Evolutionary conservation across 2,329 filamentous ascomycete genomes (phyloP).

Genomic region (Cladosporium sp.): DNA sequence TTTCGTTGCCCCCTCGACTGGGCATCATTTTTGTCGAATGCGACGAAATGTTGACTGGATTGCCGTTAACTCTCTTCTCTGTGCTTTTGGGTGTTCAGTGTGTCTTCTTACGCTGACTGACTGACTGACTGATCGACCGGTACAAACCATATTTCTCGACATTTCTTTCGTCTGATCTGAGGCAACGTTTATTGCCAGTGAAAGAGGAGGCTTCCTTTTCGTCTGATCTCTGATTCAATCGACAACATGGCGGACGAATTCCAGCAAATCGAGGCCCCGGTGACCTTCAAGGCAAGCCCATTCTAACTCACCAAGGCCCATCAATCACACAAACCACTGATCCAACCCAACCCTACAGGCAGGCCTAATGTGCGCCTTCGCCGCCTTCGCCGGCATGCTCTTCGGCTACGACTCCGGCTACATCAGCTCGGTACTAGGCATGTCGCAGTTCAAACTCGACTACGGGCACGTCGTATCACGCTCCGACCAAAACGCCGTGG

Average conservation of each 20-base stretch:
- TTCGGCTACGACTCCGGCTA: slow-evolving; percentile 59
- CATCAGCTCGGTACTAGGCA: slow-evolving; percentile 50
- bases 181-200: too few relatives aligned
- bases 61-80: background rate
- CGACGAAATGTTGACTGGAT: background rate
- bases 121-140: background rate
- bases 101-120: too few relatives aligned
- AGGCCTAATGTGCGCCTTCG: slow-evolving; percentile 58
- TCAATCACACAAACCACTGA: background rate
- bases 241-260: slow-evolving; percentile 8
- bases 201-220: too few relatives aligned
- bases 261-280: slow-evolving; percentile 30
- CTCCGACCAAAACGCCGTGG: slow-evolving; percentile 4
- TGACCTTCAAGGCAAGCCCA: slow-evolving; percentile 28
- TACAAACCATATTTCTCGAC: background rate
- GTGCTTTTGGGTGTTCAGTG: background rate
- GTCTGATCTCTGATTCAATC: too few relatives aligned
- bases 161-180: background rate
- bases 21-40: background rate
- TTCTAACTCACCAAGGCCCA: background rate
- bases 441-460: slow-evolving; percentile 43
- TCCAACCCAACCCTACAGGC: slow-evolving; percentile 38
- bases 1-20: slow-evolving; percentile 1
- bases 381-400: slow-evolving; percentile 57
- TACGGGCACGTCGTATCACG: slow-evolving; percentile 26